Conservation (phyloP, 257 asterid genomes). For the Henckelia pumila region DNA sequence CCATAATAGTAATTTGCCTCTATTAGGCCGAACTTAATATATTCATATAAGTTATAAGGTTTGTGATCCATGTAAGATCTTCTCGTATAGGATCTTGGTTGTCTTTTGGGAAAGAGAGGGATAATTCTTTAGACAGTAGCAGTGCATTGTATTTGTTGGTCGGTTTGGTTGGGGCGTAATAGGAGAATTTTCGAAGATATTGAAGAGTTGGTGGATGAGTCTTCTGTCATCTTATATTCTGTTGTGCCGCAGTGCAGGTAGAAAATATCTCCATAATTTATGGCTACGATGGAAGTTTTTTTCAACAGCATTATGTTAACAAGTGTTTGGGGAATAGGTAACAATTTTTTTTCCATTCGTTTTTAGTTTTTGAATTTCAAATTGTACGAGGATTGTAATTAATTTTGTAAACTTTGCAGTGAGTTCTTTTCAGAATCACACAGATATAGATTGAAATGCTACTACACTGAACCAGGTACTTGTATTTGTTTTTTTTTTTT, state of each 20-base stretch:
- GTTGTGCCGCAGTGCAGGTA: constrained; percentile 35
- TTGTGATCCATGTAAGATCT: no score
- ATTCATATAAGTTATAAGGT: no score
- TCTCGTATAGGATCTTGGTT: no score
- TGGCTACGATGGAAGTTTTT: constrained; percentile 59
- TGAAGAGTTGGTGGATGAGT: no score
- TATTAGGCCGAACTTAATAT: no score
- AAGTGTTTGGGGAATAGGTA: constrained; percentile 53
- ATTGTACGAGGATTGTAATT: background rate
- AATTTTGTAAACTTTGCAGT: constrained; percentile 35
- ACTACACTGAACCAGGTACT: constrained; percentile 63
- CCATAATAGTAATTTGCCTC: no score
- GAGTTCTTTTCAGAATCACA: constrained; percentile 65
- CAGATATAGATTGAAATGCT: constrained; percentile 72
- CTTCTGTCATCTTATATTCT: constrained; percentile 4
- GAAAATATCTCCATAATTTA: constrained; percentile 57
- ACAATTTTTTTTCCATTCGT: constrained; percentile 1
- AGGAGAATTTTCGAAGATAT: no score
- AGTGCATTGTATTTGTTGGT: no score
- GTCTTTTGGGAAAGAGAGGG: no score
- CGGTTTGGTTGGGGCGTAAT: no score
- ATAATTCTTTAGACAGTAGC: no score
- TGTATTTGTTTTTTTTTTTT: constrained; percentile 1
- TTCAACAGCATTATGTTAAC: constrained; percentile 54
- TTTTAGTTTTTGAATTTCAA: constrained; percentile 23